These are phyloP conservation scores for Ophiostoma ips DNA, from an alignment of 2,329 filamentous ascomycete genomes.

Conservation along the genomic window DNA sequence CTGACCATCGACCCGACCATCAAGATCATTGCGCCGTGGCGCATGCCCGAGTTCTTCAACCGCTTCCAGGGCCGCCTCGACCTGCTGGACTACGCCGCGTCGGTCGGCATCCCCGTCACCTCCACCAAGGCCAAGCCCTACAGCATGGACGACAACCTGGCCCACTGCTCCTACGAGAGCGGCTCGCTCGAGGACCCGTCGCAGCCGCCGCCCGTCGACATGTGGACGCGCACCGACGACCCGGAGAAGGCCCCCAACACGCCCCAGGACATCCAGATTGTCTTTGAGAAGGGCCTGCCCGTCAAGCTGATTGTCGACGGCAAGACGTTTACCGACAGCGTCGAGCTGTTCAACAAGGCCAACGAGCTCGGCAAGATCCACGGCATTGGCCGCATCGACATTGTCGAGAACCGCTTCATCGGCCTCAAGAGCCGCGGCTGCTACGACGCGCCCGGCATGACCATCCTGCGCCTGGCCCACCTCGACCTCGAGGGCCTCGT, in stretches of 20 bases:
- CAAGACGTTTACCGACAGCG: constrained; percentile 51
- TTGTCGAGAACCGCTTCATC: constrained; percentile 61
- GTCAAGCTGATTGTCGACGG: constrained; percentile 38
- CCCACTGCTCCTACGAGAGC: constrained; percentile 63
- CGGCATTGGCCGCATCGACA: constrained; percentile 70
- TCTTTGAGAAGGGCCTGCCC: constrained; percentile 64
- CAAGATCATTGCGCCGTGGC: constrained; percentile 64
- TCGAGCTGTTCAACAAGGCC: constrained; percentile 57
- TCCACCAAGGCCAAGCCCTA: constrained; percentile 61
- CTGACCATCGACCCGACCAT: constrained; percentile 40
- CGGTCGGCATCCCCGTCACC: constrained; percentile 55
- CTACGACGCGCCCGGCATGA: constrained; percentile 54
- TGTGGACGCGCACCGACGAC: constrained; percentile 65
- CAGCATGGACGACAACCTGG: constrained; percentile 33
- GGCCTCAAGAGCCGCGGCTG: constrained; percentile 70
- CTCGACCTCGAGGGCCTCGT: constrained; percentile 34
- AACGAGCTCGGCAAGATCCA: constrained; percentile 59
- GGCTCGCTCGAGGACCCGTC: constrained; percentile 49
- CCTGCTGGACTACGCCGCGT: constrained; percentile 55
- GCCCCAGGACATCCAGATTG: constrained; percentile 56
- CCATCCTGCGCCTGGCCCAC: constrained; percentile 25
- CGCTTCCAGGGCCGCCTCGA: constrained; percentile 58
- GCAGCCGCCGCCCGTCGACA: constrained; percentile 55
- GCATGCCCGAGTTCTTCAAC: constrained; percentile 54
- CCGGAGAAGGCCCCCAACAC: constrained; percentile 56